These are phyloP conservation scores for Claviceps fusiformis DNA, from an alignment of 2,329 filamentous ascomycete genomes.

Conservation along the genomic window DNA sequence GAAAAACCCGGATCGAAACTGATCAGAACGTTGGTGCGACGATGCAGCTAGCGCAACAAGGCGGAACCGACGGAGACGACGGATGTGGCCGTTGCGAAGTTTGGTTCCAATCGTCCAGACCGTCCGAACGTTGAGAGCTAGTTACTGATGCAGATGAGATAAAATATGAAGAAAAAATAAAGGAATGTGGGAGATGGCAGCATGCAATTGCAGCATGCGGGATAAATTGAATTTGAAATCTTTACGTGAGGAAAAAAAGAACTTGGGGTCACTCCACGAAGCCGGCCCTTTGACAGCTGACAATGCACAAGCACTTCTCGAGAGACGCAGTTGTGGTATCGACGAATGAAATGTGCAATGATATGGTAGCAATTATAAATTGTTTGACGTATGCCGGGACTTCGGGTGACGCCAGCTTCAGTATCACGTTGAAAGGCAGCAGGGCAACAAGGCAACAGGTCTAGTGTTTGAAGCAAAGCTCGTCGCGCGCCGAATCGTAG, in stretches of 20 bases:
- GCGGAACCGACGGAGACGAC: not conserved
- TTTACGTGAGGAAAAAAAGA: not conserved
- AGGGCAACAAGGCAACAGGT: not conserved
- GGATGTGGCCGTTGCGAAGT: not conserved
- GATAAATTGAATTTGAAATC: not conserved
- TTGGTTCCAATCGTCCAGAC: not conserved
- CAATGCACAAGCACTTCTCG: slow-evolving; percentile 1
- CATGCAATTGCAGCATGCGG: not conserved
- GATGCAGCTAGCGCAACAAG: not conserved
- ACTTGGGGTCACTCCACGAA: not conserved
- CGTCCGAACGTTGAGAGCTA: not conserved
- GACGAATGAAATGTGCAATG: not conserved
- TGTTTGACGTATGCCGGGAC: slow-evolving; percentile 5
- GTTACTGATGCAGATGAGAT: not conserved
- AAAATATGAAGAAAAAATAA: not conserved
- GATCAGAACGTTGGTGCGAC: not conserved
- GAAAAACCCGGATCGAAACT: not conserved
- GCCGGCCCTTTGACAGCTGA: not conserved
- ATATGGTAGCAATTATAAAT: not conserved
- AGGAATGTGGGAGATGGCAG: not conserved
- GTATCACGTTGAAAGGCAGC: not conserved
- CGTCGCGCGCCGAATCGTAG: slow-evolving; percentile 6
- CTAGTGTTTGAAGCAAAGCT: slow-evolving; percentile 6
- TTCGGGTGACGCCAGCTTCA: slow-evolving; percentile 1
- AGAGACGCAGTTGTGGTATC: not conserved